Conservation (phyloP, 2,329 filamentous ascomycete genomes). For the Ceratocystis huliohia region DNA sequence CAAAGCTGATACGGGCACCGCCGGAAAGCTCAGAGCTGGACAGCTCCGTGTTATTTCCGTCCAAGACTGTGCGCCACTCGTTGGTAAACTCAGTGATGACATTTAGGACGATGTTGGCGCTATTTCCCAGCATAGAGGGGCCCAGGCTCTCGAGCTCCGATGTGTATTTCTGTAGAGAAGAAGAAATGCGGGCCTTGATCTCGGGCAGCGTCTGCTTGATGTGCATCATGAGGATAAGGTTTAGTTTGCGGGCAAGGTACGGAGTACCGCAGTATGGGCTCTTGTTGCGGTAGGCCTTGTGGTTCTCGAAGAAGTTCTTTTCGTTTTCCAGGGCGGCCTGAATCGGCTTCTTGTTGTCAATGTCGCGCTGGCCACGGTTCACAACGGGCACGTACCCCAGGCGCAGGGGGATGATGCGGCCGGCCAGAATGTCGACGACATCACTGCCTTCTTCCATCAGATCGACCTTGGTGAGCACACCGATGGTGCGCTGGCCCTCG, state of each 20-base stretch:
- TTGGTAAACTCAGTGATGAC: conserved; percentile 99
- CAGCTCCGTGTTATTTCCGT: conserved; percentile 92
- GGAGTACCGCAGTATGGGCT: conserved; percentile 96
- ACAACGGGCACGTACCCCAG: conserved; percentile 95
- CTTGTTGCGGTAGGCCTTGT: conserved; percentile 98
- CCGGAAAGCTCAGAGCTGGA: conserved; percentile 91
- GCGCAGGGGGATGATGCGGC: conserved; percentile 87
- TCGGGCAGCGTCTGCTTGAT: conserved; percentile 98
- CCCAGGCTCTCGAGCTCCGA: conserved; percentile 71
- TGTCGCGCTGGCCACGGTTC: conserved; percentile 94
- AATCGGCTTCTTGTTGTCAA: conserved; percentile 95
- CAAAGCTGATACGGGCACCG: conserved; percentile 95
- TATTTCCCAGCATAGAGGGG: conserved; percentile 91
- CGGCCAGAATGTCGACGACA: conserved; percentile 94
- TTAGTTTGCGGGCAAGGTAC: conserved; percentile 90
- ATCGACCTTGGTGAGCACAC: conserved; percentile 96
- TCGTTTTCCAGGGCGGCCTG: conserved; percentile 82
- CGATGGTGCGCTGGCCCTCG: conserved; percentile 93
- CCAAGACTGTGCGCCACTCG: conserved; percentile 89
- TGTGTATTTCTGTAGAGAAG: conserved; percentile 83
- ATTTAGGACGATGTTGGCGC: conserved; percentile 89
- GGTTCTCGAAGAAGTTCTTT: conserved; percentile 94
- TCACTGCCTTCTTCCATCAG: conserved; percentile 98
- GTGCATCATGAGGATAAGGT: conserved; percentile 99
- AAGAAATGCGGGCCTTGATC: conserved; percentile 93